A percentile compares a stretch with the other conserved stretches of the same genome.
Conservation (phyloP, 768 basidiomycete genomes). For the Boletus eberwhitei region DNA sequence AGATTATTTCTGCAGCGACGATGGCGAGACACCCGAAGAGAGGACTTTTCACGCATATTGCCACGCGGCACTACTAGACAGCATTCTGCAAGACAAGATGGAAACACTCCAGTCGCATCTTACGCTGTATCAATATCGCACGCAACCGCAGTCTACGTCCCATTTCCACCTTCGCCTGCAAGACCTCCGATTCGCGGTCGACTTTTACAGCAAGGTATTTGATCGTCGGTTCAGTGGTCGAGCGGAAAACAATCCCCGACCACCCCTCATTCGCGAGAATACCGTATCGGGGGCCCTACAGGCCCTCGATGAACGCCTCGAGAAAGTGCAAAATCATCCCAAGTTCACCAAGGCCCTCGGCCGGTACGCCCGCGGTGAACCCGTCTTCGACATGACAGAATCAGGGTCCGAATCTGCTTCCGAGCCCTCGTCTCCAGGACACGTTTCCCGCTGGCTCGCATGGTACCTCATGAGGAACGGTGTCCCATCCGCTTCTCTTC, state of each 20-base stretch:
- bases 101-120: constrained; percentile 73
- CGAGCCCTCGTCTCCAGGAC: constrained; percentile 3
- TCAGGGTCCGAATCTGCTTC: constrained; percentile 4
- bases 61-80: constrained; percentile 76
- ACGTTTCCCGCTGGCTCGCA: constrained; percentile 44
- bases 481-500: constrained; percentile 67
- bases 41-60: constrained; percentile 67
- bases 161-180: constrained; percentile 69
- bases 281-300: constrained; percentile 65
- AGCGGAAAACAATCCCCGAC: constrained; percentile 60
- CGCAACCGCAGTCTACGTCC: constrained; percentile 51
- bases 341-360: constrained; percentile 35
- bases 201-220: constrained; percentile 75
- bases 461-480: constrained; percentile 73
- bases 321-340: constrained; percentile 33
- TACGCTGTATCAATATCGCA: constrained; percentile 65
- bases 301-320: constrained; percentile 57
- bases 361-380: constrained; percentile 56
- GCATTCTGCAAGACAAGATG: constrained; percentile 88
- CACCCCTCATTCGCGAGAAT: constrained; percentile 68
- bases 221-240: constrained; percentile 72
- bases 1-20: constrained; percentile 65
- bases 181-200: constrained; percentile 69
- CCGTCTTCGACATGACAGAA: constrained; percentile 27
- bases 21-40: constrained; percentile 57